Base-by-base conservation (phyloP, 441 rosid species). In the Erysimum cheiri region DNA sequence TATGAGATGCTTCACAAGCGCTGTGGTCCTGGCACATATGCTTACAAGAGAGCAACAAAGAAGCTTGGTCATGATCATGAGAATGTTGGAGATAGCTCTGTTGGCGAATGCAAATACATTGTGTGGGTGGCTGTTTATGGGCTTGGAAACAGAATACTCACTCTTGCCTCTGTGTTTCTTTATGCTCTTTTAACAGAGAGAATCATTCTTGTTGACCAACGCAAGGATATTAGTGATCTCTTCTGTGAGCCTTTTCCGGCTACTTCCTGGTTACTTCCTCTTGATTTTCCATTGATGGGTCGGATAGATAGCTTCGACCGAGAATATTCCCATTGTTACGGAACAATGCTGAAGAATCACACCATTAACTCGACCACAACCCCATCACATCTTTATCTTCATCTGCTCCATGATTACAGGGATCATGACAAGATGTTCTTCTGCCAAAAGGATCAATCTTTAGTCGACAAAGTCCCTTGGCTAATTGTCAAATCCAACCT, bases 191-290 rank as follows among this genome's bases (percentile, higher is more conserved):
- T 88, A 36, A 85, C 89, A 3, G 79, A 86, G 14, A 79, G 92
- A 37, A 77, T 86, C 59, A 65, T 90, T 35, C 87, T 88, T 56
- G 80, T 88, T 29, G 93, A 90, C 44, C 85, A 71, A 17, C 82
- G 91, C 35, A 80, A 81, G 32, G 89, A 86, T 53, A 81, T 86
- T 68, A 55, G 12, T 33, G 81, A 77, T 76, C 82, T 90, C 32
- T 88, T 90, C 74, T 88, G 93, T 31, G 92, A 86, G 76, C 93
- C 93, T 24, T 90, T 90, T 83, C 91, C 89, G 0, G 83, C 56
- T 56, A 72, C 58, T 52, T 81, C 91, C 0, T 85, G 89, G 92
- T 59, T 82, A 31, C 77, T 84, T 22, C 89, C 92, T 14, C 4
- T 43, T 19, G 80, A 87, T 67, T 87, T 87, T 50, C 91, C 88